Evolutionary conservation across 805 yeast genomes (phyloP).

Genomic region (Helenozyma baotianmanensis): DNA sequence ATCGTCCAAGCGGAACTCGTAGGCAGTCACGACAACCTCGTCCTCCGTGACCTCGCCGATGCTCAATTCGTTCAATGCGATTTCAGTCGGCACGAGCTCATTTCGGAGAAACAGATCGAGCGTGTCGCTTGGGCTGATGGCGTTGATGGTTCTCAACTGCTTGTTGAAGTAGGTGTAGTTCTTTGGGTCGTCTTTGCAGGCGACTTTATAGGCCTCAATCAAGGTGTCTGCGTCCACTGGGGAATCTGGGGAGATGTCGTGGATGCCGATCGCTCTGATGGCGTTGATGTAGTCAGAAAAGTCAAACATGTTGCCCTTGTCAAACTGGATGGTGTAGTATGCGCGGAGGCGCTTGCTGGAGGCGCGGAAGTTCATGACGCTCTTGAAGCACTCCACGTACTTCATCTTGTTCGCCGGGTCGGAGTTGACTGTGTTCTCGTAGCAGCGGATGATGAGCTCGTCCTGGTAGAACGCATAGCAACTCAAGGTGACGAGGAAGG

Average conservation of each 20-base stretch:
- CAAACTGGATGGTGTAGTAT: slow-evolving; percentile 24
- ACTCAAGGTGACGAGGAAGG: slow-evolving; percentile 28
- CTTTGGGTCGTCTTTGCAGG: slow-evolving; percentile 28
- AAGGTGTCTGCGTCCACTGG: slow-evolving; percentile 31
- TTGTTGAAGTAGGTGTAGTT: slow-evolving; percentile 34
- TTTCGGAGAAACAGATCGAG: slow-evolving; percentile 21
- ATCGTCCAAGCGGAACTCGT: slow-evolving; percentile 59
- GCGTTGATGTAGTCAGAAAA: slow-evolving; percentile 29
- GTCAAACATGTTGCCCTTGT: slow-evolving; percentile 31
- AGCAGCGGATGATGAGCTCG: slow-evolving; percentile 37
- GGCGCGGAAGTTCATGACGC: slow-evolving; percentile 16
- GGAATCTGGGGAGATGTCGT: slow-evolving; percentile 10
- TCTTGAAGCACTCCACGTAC: slow-evolving; percentile 36
- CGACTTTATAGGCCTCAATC: slow-evolving; percentile 29
- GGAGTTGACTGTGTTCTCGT: slow-evolving; percentile 31
- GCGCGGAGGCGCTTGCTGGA: slow-evolving; percentile 20
- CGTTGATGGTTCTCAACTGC: slow-evolving; percentile 24
- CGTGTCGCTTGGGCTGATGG: slow-evolving; percentile 19
- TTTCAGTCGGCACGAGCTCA: slow-evolving; percentile 30
- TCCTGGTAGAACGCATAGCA: slow-evolving; percentile 31
- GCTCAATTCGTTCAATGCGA: slow-evolving; percentile 33
- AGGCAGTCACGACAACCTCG: slow-evolving; percentile 73
- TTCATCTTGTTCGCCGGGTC: slow-evolving; percentile 29
- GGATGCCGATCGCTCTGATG: slow-evolving; percentile 29
- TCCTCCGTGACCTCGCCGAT: slow-evolving; percentile 44